These are phyloP conservation scores for Metrosideros polymorpha DNA, from an alignment of 441 rosid genomes.

Conservation along the genomic window DNA sequence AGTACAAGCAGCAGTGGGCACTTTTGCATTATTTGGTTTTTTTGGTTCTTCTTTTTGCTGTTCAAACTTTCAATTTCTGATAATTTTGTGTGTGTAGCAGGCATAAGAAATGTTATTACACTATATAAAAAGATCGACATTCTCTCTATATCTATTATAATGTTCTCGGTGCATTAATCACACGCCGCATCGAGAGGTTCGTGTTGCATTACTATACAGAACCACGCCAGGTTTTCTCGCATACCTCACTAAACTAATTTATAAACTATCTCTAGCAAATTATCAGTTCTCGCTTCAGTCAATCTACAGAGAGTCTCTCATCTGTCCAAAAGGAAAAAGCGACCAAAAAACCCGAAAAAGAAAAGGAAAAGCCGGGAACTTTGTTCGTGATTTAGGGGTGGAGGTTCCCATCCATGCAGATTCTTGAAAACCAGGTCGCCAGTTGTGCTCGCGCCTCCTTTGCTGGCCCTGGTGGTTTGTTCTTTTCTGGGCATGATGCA, in stretches of 20 bases:
- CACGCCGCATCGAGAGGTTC: background rate
- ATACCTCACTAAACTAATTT: background rate
- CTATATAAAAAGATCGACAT: too few species aligned
- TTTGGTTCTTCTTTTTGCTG: background rate
- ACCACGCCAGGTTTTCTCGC: background rate
- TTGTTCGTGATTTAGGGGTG: background rate
- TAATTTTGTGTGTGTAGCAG: background rate
- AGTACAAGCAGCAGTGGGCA: background rate
- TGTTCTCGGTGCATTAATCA: background rate
- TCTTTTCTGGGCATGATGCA: background rate
- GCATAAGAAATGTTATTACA: background rate
- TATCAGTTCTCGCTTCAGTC: background rate
- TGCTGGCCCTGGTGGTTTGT: background rate
- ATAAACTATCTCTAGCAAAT: background rate
- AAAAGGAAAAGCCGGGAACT: background rate
- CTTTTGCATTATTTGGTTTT: background rate
- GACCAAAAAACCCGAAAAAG: background rate
- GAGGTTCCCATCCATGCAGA: background rate
- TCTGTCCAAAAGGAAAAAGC: background rate
- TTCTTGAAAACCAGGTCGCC: background rate
- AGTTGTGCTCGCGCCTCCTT: background rate
- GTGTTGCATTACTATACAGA: background rate
- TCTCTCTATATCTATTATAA: background rate
- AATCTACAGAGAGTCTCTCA: background rate
- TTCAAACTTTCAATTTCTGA: background rate